Conservation (phyloP, 129 eudicot species). For the Flaveria bidentis region DNA sequence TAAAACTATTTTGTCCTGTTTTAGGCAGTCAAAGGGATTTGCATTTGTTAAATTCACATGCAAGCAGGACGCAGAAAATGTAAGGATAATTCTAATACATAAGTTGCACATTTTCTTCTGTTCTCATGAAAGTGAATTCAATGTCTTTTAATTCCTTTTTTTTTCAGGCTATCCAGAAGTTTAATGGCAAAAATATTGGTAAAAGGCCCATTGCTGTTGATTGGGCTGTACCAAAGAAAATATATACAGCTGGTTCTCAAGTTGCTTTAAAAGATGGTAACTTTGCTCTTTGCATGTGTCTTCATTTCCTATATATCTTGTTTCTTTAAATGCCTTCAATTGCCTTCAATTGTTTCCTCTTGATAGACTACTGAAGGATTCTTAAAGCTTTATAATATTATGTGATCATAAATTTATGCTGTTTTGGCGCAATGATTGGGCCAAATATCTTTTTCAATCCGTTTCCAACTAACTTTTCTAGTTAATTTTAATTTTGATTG, state of each 20-base stretch:
- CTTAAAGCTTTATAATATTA: not conserved
- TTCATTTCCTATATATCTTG: conserved; percentile 15
- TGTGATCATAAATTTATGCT: not conserved
- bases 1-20: conserved; percentile 3
- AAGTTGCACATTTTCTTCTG: conserved; percentile 8
- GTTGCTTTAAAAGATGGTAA: conserved; percentile 57
- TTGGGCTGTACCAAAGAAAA: conserved; percentile 91
- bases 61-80: conserved; percentile 94
- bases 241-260: conserved; percentile 61
- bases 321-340: not conserved
- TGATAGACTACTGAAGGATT: not conserved
- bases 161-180: conserved; percentile 76
- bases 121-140: not conserved
- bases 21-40: conserved; percentile 80
- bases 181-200: conserved; percentile 72
- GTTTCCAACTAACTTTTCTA: not conserved
- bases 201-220: conserved; percentile 92
- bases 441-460: not conserved
- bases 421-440: not conserved
- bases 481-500: not conserved
- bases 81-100: conserved; percentile 39
- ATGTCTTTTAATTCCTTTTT: not conserved
- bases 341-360: conserved; percentile 1
- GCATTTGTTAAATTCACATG: conserved; percentile 91
- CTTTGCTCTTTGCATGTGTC: conserved; percentile 22